Conservation (phyloP, 192 early-diverging fungal genomes). For the Podila verticillata region DNA sequence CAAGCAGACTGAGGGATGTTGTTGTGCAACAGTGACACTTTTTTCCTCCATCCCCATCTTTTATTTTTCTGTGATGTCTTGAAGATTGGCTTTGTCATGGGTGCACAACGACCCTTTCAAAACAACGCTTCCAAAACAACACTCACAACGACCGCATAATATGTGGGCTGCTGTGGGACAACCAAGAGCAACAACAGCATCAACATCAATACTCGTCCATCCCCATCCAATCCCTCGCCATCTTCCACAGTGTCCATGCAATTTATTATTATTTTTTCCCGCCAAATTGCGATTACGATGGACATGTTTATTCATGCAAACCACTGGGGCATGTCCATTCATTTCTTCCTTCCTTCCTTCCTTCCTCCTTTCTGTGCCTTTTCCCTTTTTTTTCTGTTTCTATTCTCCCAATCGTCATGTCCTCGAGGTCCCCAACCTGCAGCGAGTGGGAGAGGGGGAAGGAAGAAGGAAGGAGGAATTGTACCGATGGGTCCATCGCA, state of each 20-base stretch:
- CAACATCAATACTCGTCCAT: neutral
- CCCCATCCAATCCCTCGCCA: neutral
- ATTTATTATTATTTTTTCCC: neutral
- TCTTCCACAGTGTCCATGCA: neutral
- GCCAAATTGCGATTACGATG: neutral
- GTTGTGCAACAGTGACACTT: neutral
- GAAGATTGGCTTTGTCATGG: neutral
- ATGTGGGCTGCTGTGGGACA: neutral
- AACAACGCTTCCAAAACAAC: too few relatives aligned
- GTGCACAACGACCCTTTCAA: neutral
- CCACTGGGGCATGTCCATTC: too few relatives aligned
- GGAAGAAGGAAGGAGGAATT: too few relatives aligned
- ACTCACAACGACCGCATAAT: too few relatives aligned
- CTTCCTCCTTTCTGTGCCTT: too few relatives aligned
- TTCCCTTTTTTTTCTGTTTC: neutral
- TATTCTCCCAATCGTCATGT: neutral
- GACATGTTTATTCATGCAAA: too few relatives aligned
- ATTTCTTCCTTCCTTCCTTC: too few relatives aligned
- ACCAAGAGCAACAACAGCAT: neutral
- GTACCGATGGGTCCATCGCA: too few relatives aligned
- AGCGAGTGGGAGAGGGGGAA: too few relatives aligned
- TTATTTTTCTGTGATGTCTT: neutral
- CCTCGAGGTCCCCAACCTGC: too few relatives aligned
- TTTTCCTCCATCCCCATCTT: neutral
- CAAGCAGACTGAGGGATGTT: neutral